Base-by-base conservation (phyloP, 352 stramenopile species). In the Globisporangium echinulatum region DNA sequence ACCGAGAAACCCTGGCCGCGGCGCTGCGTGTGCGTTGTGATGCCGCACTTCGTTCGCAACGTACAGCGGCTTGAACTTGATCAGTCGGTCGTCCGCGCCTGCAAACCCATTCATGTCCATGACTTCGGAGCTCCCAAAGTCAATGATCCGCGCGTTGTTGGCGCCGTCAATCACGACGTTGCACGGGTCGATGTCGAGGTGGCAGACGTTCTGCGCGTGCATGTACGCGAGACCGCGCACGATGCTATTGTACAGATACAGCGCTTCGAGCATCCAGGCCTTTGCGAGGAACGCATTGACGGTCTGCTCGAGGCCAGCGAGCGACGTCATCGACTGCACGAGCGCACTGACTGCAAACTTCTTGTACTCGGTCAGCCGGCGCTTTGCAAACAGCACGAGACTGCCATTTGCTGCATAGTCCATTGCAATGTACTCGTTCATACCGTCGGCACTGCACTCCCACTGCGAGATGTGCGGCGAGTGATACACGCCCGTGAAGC, bases 51-150 rank as follows among this genome's bases (percentile, higher is more conserved):
- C 82, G 11, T 77, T 69, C 6, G 82, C 74, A 11, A 88, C 82
- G 59, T 89, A 92, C 0, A 89, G 67, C 37, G 82, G 79, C 54
- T 92, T 92, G 59, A 88, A 92, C 68, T 92, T 92, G 66, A 92
- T 71, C 6, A 90, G 62, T 14, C 75, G 69, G 50, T 85, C 75
- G 49, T 73, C 64, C 0, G 69, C 63, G 49, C 82, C 79, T 0
- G 80, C 82, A 14, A 71, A 56, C 40, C 82, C 80, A 53, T 87
- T 80, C 56, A 82, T 79, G 8, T 70, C 75, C 78, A 90, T 87
- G 69, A 88, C 85, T 68, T 87, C 78, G 11, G 78, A 86, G 69
- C 82, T 92, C 47, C 84, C 84, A 69, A 92, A 94, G 64, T 94
- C 84, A 19, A 91, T 87, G 33, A 94, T 69, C 25, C 81, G 75